phyloP scores from a whole-genome alignment of 495 filamentous ascomycete species.

The Hypoxylon rickii region DNA sequence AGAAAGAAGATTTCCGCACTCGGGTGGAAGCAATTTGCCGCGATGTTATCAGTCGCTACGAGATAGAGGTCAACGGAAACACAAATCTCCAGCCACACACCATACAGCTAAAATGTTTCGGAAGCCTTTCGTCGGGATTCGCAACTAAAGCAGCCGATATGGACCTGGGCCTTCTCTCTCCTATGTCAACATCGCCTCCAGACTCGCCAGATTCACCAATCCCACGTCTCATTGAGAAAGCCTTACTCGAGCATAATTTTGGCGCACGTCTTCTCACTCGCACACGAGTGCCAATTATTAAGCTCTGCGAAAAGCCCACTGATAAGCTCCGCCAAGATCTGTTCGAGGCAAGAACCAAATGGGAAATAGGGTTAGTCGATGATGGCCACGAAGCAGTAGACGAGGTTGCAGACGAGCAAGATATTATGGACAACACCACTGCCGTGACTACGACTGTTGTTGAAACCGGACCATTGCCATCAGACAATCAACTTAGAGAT shows the following conservation, averaged over 20 bases:
- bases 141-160: conserved; percentile 75
- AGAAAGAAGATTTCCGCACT: conserved; percentile 66
- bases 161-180: conserved; percentile 71
- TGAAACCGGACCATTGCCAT: not conserved
- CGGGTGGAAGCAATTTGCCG: conserved; percentile 61
- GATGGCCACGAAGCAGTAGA: conserved; percentile 47
- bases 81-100: conserved; percentile 49
- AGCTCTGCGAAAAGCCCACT: conserved; percentile 71
- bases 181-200: conserved; percentile 52
- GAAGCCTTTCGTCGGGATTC: conserved; percentile 74
- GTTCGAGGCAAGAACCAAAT: conserved; percentile 61
- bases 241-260: conserved; percentile 68
- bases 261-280: conserved; percentile 70
- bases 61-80: conserved; percentile 42
- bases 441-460: not conserved
- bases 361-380: conserved; percentile 55
- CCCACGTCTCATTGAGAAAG: conserved; percentile 68
- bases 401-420: conserved; percentile 43
- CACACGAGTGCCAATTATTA: conserved; percentile 82
- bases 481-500: not conserved
- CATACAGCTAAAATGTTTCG: conserved; percentile 69
- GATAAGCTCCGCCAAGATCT: conserved; percentile 55
- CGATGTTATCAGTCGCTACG: conserved; percentile 55
- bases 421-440: conserved; percentile 4
- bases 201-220: conserved; percentile 58